Conservation (phyloP, 306 rosid species). For the Nissolia schottii region DNA sequence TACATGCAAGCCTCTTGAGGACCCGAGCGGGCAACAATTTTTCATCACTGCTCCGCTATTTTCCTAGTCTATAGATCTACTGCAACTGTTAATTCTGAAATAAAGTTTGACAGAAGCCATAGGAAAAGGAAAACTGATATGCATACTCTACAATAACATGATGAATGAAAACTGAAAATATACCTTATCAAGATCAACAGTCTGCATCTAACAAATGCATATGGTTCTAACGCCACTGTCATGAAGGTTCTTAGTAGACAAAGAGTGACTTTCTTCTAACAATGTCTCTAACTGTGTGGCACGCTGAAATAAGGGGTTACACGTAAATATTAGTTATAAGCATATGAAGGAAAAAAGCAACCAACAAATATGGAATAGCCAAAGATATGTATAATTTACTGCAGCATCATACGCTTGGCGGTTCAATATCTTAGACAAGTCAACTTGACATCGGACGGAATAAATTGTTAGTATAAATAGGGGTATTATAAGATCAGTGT, state of each 20-base stretch:
- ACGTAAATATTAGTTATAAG: constrained; percentile 9
- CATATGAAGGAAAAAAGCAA: neutral
- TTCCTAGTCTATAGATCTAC: neutral
- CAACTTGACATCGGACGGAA: constrained; percentile 77
- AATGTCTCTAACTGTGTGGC: constrained; percentile 64
- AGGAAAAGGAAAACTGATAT: neutral
- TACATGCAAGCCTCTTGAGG: neutral
- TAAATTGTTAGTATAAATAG: constrained; percentile 1
- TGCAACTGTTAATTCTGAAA: neutral
- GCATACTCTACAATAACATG: constrained; percentile 2
- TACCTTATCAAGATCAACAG: constrained; percentile 83
- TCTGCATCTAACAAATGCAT: constrained; percentile 54
- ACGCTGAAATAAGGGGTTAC: constrained; percentile 41
- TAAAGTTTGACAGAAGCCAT: neutral
- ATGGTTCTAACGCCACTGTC: constrained; percentile 79
- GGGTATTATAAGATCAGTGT: neutral
- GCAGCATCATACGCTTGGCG: constrained; percentile 69
- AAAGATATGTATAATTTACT: constrained; percentile 36
- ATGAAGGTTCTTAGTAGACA: constrained; percentile 64
- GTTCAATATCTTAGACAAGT: constrained; percentile 69
- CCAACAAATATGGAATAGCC: neutral
- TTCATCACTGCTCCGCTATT: neutral
- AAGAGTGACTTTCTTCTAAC: constrained; percentile 55
- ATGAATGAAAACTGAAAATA: constrained; percentile 3
- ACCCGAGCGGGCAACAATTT: neutral